Conservation (phyloP, 2,329 filamentous ascomycete species). For the Cordyceps sp. region DNA sequence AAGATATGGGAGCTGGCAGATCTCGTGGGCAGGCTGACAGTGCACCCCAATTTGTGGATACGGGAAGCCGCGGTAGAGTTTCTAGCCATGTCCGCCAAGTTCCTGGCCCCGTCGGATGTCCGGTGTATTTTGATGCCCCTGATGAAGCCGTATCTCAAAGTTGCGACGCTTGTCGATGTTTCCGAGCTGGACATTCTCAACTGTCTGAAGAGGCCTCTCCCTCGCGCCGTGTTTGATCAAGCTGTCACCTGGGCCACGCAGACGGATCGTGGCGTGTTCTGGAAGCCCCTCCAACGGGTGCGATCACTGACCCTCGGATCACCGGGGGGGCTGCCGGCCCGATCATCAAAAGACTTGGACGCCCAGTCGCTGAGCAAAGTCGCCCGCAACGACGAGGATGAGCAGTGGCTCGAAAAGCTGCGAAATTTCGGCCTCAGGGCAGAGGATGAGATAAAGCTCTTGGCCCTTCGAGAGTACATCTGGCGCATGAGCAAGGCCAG, state of each 20-base stretch:
- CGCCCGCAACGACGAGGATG: slow-evolving; percentile 77
- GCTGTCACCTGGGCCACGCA: slow-evolving; percentile 75
- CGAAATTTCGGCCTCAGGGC: slow-evolving; percentile 64
- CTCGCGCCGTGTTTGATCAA: slow-evolving; percentile 69
- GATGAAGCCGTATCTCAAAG: slow-evolving; percentile 66
- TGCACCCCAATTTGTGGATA: slow-evolving; percentile 94
- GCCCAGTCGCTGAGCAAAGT: slow-evolving; percentile 43
- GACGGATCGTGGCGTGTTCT: slow-evolving; percentile 68
- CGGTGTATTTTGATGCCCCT: slow-evolving; percentile 72
- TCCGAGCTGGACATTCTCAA: slow-evolving; percentile 63
- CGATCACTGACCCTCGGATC: slow-evolving; percentile 47
- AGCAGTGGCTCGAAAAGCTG: slow-evolving; percentile 76
- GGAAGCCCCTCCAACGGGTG: slow-evolving; percentile 59
- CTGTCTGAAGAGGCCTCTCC: slow-evolving; percentile 64
- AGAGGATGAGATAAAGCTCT: slow-evolving; percentile 81
- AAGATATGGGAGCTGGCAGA: slow-evolving; percentile 82
- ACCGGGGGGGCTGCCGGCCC: slow-evolving; percentile 31
- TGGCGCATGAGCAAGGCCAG: slow-evolving; percentile 69
- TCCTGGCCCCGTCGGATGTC: slow-evolving; percentile 62
- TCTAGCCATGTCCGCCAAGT: slow-evolving; percentile 57
- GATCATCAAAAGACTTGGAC: slow-evolving; percentile 38
- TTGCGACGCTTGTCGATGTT: slow-evolving; percentile 47
- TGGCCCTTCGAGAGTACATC: slow-evolving; percentile 78
- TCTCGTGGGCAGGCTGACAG: slow-evolving; percentile 66
- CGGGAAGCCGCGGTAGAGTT: slow-evolving; percentile 79